Base-by-base conservation (phyloP, 495 filamentous ascomycete species). In the Aspergillus asperescens region DNA sequence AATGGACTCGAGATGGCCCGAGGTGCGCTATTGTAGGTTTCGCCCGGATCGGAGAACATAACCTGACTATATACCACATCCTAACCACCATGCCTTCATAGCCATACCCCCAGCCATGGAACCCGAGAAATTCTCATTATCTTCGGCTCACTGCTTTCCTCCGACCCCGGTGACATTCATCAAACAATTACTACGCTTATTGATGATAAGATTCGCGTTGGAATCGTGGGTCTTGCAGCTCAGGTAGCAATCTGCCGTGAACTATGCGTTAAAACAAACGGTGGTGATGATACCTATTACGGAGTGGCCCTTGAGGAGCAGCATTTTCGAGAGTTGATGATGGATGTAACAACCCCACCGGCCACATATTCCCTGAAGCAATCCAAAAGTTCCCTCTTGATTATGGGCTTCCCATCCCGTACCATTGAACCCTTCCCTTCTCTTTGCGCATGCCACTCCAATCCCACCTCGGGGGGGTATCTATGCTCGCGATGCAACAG, bases 371-470 rank as follows among this genome's bases (percentile, higher is more conserved):
- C 83, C 0, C 69, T 80, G 28, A 83, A 84, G 62, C 80, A 84
- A 59, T 80, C 77, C 53, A 78, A 82, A 39, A 85, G 86, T 31
- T 87, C 87, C 22, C 75, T 97, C 25, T 78, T 99, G 12, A 94
- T 90, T 87, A 97, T 97, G 94, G 94, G 93, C 4, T 99, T 99
- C 60, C 93, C 93, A n/a, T 91, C 86, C 39, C 82, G 93, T 13
- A 86, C 86, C n/a, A 81, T 90, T 43, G 88, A 89, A 49, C 73
- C 80, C 13, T 73, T 69, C 19, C 81, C 85, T 44, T 83, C 81
- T n/a, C 80, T 93, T 41, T 98, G 93, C 62, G 90, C 91, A 24
- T 98, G 93, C 59, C 94, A 99, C 71, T 85, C 83, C 50, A 84
- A 84, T 32, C 85, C 90, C 18, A 88, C 80, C 9, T 78, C 84